Evolutionary conservation across 306 rosid species (phyloP), one percentile per base, ranked within the genome.

Genomic region (Ceratonia siliqua): DNA sequence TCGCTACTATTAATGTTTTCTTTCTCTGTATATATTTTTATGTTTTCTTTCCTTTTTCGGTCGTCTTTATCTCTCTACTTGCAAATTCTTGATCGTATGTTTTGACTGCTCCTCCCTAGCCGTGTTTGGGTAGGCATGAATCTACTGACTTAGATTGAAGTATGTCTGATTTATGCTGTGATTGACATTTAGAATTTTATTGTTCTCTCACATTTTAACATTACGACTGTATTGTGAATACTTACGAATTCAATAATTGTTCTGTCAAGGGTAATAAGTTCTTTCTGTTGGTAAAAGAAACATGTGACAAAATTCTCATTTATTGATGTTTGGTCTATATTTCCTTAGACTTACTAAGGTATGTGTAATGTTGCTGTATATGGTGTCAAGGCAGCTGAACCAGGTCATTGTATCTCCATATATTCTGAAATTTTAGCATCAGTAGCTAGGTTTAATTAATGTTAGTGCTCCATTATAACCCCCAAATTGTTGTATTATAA

Each of bases 211-310:
- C 42, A 57, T 46, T 30, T 38, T 27, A 66, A 41, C 58, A 36
- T 35, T 38, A 67, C 15, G 63, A 55, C 7, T 56, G 15, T 3
- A 18, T 17, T 25, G 14, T 52, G 50, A 13, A 3, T 45, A 52
- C 35, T 35, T 21, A 14, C 14, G 58, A 30, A 20, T 32, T 28
- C 27, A 42, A 39, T 39, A 12, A 65, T 62, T 32, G 43, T 45
- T 52, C 41, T 48, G 30, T 43, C 9, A 9, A 32, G 39, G 14
- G 53, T 12, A 36, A 15, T 13, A 11, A 57, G 33, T 33, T 63
- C 12, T 41, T 68, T 50, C 5, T 68, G 68, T 75, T 48, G 68
- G 32, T 12, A 62, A 52, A 20, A 75, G 68, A 54, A 62, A 41
- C 67, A 10, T 22, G n/a, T 55, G 57, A 36, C 54, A 42, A 54